Evolutionary conservation across 1,284 basidiomycete genomes (phyloP).

Genomic region (Irpex lacteus): DNA sequence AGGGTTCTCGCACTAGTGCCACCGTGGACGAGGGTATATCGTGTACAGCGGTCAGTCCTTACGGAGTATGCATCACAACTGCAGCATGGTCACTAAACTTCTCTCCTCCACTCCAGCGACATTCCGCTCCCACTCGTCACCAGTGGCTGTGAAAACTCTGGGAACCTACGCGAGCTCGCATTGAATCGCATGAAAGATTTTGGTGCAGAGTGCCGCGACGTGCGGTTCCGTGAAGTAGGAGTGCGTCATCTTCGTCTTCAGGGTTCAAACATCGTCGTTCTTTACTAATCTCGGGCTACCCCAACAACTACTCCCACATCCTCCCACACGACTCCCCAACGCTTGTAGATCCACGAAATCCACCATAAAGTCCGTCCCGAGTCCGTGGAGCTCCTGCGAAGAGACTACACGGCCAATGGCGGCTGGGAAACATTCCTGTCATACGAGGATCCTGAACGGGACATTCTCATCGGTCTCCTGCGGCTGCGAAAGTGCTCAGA

Average conservation of each 20-base stretch:
- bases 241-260: slow-evolving; percentile 45
- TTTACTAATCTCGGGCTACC: slow-evolving; percentile 5
- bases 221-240: slow-evolving; percentile 97
- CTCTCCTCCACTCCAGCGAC: slow-evolving; percentile 54
- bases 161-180: slow-evolving; percentile 95
- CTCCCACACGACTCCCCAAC: slow-evolving; percentile 6
- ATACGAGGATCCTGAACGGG: slow-evolving; percentile 96
- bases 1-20: slow-evolving; percentile 95
- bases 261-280: slow-evolving; percentile 1
- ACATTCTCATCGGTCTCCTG: slow-evolving; percentile 94
- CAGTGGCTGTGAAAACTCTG: slow-evolving; percentile 96
- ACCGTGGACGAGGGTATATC: slow-evolving; percentile 98
- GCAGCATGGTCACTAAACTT: slow-evolving; percentile 11
- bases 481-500: slow-evolving; percentile 94
- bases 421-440: slow-evolving; percentile 99
- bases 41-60: slow-evolving; percentile 79
- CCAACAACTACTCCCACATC: slow-evolving; percentile 9
- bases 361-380: slow-evolving; percentile 97
- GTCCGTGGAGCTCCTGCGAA: slow-evolving; percentile 93
- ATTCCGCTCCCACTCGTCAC: slow-evolving; percentile 94
- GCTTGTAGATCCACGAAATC: slow-evolving; percentile 88
- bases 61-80: slow-evolving; percentile 5
- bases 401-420: slow-evolving; percentile 97
- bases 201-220: slow-evolving; percentile 96
- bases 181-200: slow-evolving; percentile 99